Conservation (phyloP, 768 basidiomycete genomes). For the Inosperma sp. region DNA sequence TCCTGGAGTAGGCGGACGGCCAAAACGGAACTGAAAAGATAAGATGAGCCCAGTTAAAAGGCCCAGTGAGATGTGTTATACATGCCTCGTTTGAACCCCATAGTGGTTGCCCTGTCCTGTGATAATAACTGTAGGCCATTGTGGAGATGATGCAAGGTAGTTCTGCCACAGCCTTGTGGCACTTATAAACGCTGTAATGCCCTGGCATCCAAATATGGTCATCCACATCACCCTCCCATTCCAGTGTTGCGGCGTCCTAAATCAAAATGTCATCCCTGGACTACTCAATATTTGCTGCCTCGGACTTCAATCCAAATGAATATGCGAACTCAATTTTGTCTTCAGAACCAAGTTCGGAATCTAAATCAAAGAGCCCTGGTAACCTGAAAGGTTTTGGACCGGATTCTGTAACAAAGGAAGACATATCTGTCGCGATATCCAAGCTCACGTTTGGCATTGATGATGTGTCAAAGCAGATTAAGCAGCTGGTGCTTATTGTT, state of each 20-base stretch:
- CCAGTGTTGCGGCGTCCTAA: too few species aligned
- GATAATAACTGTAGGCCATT: slow-evolving; percentile 45
- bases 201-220: too few species aligned
- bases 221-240: too few species aligned
- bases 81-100: slow-evolving; percentile 48
- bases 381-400: slow-evolving; percentile 34
- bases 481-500: slow-evolving; percentile 57
- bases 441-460: slow-evolving; percentile 87
- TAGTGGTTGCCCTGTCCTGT: slow-evolving; percentile 36
- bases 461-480: slow-evolving; percentile 88
- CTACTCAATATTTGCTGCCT: slow-evolving; percentile 66
- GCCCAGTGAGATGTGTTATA: slow-evolving; percentile 2
- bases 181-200: too few species aligned
- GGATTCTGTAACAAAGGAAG: slow-evolving; percentile 67
- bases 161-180: too few species aligned
- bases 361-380: slow-evolving; percentile 29
- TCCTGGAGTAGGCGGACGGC: slow-evolving; percentile 36
- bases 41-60: slow-evolving; percentile 10
- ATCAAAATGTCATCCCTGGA: slow-evolving; percentile 44
- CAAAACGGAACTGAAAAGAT: slow-evolving; percentile 35
- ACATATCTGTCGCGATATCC: slow-evolving; percentile 84
- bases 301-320: slow-evolving; percentile 80
- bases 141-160: slow-evolving; percentile 17
- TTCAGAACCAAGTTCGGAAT: slow-evolving; percentile 65
- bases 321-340: slow-evolving; percentile 91